Conservation (phyloP, 352 stramenopile genomes). For the Peronospora destructor region DNA sequence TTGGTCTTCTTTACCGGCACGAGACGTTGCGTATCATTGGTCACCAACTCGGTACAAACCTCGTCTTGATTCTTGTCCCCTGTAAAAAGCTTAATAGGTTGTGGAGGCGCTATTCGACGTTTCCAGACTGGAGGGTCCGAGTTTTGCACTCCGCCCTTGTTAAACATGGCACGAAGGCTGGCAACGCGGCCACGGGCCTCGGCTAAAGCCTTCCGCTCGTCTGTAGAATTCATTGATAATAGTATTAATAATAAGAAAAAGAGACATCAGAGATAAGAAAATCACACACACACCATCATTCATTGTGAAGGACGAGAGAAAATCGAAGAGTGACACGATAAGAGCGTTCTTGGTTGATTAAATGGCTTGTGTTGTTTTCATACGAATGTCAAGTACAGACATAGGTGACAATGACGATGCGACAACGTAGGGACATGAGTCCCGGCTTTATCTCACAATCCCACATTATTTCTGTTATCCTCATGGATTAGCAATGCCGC, state of each 20-base stretch:
- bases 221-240: slow-evolving; percentile 9
- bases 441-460: no score
- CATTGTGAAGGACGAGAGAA: background rate
- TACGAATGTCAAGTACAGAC: background rate
- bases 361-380: background rate
- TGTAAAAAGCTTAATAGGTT: slow-evolving; percentile 9
- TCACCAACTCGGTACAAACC: no score
- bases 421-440: background rate
- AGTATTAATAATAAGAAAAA: background rate
- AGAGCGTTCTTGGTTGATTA: background rate
- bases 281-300: background rate
- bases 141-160: slow-evolving; percentile 33
- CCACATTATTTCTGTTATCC: background rate
- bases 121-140: slow-evolving; percentile 21
- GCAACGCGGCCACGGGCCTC: slow-evolving; percentile 43
- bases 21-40: no score
- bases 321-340: no score
- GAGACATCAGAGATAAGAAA: background rate
- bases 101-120: slow-evolving; percentile 9
- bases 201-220: slow-evolving; percentile 47
- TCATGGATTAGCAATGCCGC: background rate
- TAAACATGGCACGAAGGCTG: slow-evolving; percentile 66
- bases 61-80: slow-evolving; percentile 28
- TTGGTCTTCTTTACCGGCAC: slow-evolving; percentile 34
- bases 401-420: background rate